Percentiles rank a stretch among this genome's conserved stretches.
These are phyloP conservation scores for Penicillium verhagenii DNA, from an alignment of 495 filamentous ascomycete genomes.

Conservation along the genomic window DNA sequence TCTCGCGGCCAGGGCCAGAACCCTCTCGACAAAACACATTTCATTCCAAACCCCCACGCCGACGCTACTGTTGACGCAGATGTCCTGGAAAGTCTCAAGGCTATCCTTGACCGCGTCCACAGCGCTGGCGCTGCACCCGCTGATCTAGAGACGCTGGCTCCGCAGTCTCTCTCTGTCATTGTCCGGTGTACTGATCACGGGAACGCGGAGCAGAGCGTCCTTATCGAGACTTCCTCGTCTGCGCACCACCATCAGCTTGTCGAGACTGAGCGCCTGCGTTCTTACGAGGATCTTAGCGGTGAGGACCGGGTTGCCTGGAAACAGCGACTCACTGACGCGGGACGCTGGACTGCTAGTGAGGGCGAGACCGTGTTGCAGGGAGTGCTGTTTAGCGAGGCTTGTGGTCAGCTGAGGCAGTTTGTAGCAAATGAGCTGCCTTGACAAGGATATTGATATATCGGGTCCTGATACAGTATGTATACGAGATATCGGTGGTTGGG, in stretches of 20 bases:
- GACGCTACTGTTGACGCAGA: neutral
- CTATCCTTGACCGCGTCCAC: slow-evolving; percentile 29
- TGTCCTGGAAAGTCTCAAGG: slow-evolving; percentile 18
- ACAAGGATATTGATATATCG: neutral
- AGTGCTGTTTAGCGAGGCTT: slow-evolving; percentile 71
- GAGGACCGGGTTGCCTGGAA: slow-evolving; percentile 67
- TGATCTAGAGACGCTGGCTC: slow-evolving; percentile 17
- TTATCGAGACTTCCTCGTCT: slow-evolving; percentile 22
- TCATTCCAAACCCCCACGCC: neutral
- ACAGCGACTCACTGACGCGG: slow-evolving; percentile 62
- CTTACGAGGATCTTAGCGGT: slow-evolving; percentile 65
- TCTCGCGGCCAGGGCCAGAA: neutral
- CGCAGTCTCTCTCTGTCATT: slow-evolving; percentile 23
- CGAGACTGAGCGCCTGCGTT: slow-evolving; percentile 39
- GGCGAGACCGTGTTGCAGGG: slow-evolving; percentile 72
- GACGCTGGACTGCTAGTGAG: slow-evolving; percentile 69
- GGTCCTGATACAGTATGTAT: neutral
- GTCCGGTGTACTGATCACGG: slow-evolving; percentile 25
- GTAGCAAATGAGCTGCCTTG: slow-evolving; percentile 24
- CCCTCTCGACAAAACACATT: neutral
- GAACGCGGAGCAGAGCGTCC: slow-evolving; percentile 18
- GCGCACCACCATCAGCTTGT: slow-evolving; percentile 7
- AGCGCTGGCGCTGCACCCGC: slow-evolving; percentile 22
- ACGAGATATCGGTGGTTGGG: too few relatives aligned
- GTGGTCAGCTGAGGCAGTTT: slow-evolving; percentile 51